Base-by-base conservation (phyloP, 164 flowering plant species). In the Vitis riparia region DNA sequence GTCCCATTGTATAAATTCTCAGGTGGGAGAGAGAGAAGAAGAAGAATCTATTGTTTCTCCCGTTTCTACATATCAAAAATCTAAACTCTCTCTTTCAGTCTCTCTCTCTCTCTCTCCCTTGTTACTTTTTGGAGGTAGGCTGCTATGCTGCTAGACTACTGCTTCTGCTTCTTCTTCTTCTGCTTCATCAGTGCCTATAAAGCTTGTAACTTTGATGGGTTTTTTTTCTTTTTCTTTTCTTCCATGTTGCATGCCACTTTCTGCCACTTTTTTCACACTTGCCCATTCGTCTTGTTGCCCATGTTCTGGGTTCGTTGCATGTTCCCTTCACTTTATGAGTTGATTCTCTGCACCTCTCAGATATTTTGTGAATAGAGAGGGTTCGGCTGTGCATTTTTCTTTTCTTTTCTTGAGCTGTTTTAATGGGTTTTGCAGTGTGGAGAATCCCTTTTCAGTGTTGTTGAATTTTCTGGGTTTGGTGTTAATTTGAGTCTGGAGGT, bases 1-100 rank as follows among this genome's bases (percentile, higher is more conserved):
- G 44, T 37, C 5, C 7, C 5, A 37, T 2, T 37, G 5, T 37
- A 37, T 2, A 8, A 37, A 37, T 37, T 37, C 44, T 37, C 44
- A 37, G 44, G 44, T 37, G 44, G 44, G 51, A 17, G 58, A 55
- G 57, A 52, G 66, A 19, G 66, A 32, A 59, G 62, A 13, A 51
- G 59, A 13, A 50, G 62, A 65, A 69, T 75, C 77, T 68, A 11
- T 37, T 23, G 65, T 59, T 65, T 60, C 19, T 15, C 6, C 62
- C 51, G 29, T 12, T 5, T 51, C 53, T 60, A 9, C 60, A 23
- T 67, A 2, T 50, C 44, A 55, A 13, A 69, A 70, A 65, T 62
- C 73, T 70, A 16, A 66, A 13, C 49, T 53, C 49, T 53, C 69
- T 51, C 30, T 69, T 23, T 23, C 27, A 23, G 27, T 23, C 27